Conservation (phyloP, 768 basidiomycete genomes). For the Mycena indigotica region DNA sequence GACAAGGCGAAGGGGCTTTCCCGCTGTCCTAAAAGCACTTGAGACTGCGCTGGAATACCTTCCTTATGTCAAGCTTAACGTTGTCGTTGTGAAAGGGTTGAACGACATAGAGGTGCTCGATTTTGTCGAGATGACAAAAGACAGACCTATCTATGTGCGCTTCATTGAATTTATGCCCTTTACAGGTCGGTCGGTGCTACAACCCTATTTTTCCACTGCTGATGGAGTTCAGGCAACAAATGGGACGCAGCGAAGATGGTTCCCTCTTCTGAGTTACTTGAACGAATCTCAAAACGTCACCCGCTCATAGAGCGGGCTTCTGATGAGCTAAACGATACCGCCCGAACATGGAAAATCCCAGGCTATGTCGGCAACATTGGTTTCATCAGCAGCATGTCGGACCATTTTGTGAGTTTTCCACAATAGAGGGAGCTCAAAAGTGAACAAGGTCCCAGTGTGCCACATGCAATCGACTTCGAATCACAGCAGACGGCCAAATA, state of each 20-base stretch:
- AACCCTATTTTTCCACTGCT: constrained; percentile 5
- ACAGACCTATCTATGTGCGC: constrained; percentile 66
- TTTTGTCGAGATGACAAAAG: constrained; percentile 76
- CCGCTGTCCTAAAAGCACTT: constrained; percentile 70
- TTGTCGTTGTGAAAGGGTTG: constrained; percentile 78
- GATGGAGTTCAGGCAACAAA: constrained; percentile 63
- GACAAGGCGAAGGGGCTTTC: constrained; percentile 76
- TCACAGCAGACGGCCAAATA: constrained; percentile 90
- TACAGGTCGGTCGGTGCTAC: constrained; percentile 54
- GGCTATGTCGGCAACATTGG: constrained; percentile 71
- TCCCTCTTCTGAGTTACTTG: constrained; percentile 66
- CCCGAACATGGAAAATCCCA: constrained; percentile 75
- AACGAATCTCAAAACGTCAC: constrained; percentile 48
- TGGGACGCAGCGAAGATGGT: constrained; percentile 86
- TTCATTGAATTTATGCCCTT: constrained; percentile 98
- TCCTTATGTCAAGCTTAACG: constrained; percentile 76
- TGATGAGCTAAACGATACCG: constrained; percentile 80
- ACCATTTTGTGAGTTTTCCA: constrained; percentile 59
- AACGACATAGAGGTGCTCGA: constrained; percentile 81
- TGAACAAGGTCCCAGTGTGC: constrained; percentile 46
- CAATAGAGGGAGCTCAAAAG: neutral
- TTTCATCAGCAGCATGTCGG: constrained; percentile 94
- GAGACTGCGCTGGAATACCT: constrained; percentile 59
- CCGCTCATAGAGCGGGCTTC: constrained; percentile 56
- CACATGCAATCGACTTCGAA: constrained; percentile 78